phyloP scores from a whole-genome alignment of 2,329 filamentous ascomycete genomes.

The Neophaeococcomyces mojaviensis region DNA sequence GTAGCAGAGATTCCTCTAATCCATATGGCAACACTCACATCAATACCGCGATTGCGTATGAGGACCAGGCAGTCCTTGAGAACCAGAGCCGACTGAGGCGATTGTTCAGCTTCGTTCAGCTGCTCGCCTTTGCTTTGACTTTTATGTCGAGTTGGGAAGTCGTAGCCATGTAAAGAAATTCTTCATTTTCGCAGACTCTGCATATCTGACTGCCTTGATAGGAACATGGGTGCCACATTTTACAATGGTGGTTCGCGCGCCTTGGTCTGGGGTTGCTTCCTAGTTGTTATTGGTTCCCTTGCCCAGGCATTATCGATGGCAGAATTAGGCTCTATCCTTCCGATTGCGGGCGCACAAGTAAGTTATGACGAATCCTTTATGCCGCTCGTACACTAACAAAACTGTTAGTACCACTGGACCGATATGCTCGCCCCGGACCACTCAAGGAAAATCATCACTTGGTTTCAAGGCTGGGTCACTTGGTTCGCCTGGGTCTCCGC shows the following conservation, averaged over 20 bases:
- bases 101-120: constrained; percentile 21
- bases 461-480: constrained; percentile 34
- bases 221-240: constrained; percentile 21
- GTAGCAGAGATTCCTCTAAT: no score
- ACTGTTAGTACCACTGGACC: constrained; percentile 42
- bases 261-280: constrained; percentile 27
- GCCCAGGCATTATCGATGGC: constrained; percentile 30
- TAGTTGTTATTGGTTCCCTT: constrained; percentile 27
- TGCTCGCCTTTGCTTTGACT: constrained; percentile 20
- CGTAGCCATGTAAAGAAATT: constrained; percentile 19
- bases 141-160: constrained; percentile 20
- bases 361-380: no score
- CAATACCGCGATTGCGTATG: no score
- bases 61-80: no score
- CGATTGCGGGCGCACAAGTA: constrained; percentile 36
- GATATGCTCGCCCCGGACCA: constrained; percentile 26
- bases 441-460: constrained; percentile 28
- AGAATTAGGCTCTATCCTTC: constrained; percentile 35
- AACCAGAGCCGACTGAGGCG: no score
- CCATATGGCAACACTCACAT: no score
- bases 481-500: constrained; percentile 35
- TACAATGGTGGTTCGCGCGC: constrained; percentile 29
- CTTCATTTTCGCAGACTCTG: no score
- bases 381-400: no score
- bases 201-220: no score